Evolutionary conservation across 2,329 filamentous ascomycete species (phyloP).

Genomic region (Pseudopyrenochaeta lycopersici): DNA sequence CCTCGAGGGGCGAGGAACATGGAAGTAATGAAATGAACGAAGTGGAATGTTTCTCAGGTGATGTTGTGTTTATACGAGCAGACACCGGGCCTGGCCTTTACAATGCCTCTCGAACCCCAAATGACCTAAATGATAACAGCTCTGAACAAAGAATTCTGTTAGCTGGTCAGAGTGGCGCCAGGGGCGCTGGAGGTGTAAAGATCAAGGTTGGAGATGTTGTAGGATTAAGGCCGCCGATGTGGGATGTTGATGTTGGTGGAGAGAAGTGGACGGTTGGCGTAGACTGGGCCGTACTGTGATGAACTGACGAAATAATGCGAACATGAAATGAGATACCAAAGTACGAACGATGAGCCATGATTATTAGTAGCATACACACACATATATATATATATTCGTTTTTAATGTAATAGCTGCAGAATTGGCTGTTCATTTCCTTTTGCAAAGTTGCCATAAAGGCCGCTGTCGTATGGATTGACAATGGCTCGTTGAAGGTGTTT

Average conservation of each 20-base stretch:
- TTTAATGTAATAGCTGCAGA: too few relatives aligned
- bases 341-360: slow-evolving; percentile 16
- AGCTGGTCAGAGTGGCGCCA: slow-evolving; percentile 36
- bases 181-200: slow-evolving; percentile 23
- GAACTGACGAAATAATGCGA: not conserved
- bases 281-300: slow-evolving; percentile 50
- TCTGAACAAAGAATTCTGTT: slow-evolving; percentile 31
- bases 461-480: too few relatives aligned
- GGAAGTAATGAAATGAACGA: slow-evolving; percentile 3
- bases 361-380: not conserved
- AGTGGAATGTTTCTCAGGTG: slow-evolving; percentile 30
- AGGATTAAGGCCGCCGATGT: slow-evolving; percentile 51
- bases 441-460: too few relatives aligned
- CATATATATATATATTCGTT: too few relatives aligned
- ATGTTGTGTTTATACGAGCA: slow-evolving; percentile 33
- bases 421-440: too few relatives aligned
- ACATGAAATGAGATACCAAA: slow-evolving; percentile 11
- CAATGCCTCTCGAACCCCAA: slow-evolving; percentile 15
- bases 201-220: slow-evolving; percentile 40
- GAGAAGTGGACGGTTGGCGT: slow-evolving; percentile 52
- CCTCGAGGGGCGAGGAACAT: not conserved
- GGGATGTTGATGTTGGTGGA: slow-evolving; percentile 51
- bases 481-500: too few relatives aligned
- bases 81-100: slow-evolving; percentile 21
- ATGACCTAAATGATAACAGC: not conserved